Conservation (phyloP, 78 protist species). For the Monosiga brevicollis region DNA sequence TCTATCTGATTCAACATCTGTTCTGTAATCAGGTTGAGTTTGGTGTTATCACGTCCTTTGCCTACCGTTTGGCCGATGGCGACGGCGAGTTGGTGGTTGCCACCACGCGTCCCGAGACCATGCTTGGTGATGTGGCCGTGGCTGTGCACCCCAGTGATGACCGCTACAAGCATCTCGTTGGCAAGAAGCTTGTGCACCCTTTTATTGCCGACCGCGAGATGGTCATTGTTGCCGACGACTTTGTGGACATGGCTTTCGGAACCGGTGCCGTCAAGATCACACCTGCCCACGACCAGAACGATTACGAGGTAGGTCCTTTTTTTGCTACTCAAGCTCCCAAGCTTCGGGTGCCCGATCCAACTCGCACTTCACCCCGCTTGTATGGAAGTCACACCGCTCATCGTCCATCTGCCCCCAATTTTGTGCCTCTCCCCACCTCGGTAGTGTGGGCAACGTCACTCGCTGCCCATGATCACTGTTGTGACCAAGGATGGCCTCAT, state of each 20-base stretch:
- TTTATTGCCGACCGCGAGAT: slow-evolving; percentile 41
- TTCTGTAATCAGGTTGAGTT: no score
- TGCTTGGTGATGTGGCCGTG: slow-evolving; percentile 97
- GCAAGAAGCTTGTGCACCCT: slow-evolving; percentile 74
- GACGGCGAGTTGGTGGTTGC: slow-evolving; percentile 80
- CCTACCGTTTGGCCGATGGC: slow-evolving; percentile 72
- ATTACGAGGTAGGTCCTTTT: slow-evolving; percentile 77
- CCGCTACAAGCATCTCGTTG: slow-evolving; percentile 75
- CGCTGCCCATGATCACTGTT: not conserved
- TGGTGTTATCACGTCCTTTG: slow-evolving; percentile 72
- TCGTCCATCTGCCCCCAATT: not conserved
- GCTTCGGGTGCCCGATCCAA: no score
- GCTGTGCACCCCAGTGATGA: slow-evolving; percentile 95
- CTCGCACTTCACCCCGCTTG: no score
- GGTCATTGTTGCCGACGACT: slow-evolving; percentile 86
- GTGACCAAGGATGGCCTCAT: not conserved
- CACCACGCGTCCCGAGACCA: slow-evolving; percentile 99
- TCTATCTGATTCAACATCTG: no score
- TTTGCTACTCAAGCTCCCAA: no score
- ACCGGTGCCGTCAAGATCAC: slow-evolving; percentile 97
- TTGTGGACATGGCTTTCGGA: slow-evolving; percentile 88
- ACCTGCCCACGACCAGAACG: slow-evolving; percentile 93
- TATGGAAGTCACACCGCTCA: not conserved
- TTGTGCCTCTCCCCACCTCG: no score
- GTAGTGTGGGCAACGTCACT: not conserved